Conservation (phyloP, 2,329 filamentous ascomycete genomes). For the Phaeosphaeria sp. region DNA sequence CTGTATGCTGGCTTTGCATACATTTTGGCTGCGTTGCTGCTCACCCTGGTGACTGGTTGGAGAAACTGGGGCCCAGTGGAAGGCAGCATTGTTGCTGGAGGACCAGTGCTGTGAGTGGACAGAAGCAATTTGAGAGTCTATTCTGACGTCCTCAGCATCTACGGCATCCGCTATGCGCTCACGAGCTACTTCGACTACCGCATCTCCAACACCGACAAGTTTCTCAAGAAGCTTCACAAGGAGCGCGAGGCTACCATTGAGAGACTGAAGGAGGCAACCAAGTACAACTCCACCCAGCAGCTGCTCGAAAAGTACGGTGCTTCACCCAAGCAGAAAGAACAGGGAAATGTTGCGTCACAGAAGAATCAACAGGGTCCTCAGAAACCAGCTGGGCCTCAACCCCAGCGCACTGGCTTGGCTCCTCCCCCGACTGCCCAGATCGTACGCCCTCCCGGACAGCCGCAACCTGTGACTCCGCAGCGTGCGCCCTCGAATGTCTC, state of each 20-base stretch:
- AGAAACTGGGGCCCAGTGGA: slow-evolving; percentile 77
- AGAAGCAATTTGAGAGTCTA: not conserved
- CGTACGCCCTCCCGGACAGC: slow-evolving; percentile 43
- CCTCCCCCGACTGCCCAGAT: slow-evolving; percentile 73
- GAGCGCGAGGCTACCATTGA: slow-evolving; percentile 89
- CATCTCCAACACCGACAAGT: slow-evolving; percentile 70
- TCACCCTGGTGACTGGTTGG: slow-evolving; percentile 84
- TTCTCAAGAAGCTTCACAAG: slow-evolving; percentile 76
- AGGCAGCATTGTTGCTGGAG: slow-evolving; percentile 78
- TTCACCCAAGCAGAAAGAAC: slow-evolving; percentile 56
- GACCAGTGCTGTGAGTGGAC: slow-evolving; percentile 72
- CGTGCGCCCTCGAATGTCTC: slow-evolving; percentile 17
- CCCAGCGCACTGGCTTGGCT: slow-evolving; percentile 59
- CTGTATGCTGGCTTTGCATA: slow-evolving; percentile 92
- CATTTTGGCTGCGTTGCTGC: slow-evolving; percentile 81
- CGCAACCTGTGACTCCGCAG: slow-evolving; percentile 40
- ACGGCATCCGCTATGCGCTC: slow-evolving; percentile 70
- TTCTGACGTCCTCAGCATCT: slow-evolving; percentile 69
- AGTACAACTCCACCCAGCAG: slow-evolving; percentile 93
- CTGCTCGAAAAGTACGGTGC: slow-evolving; percentile 91
- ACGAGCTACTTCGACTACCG: slow-evolving; percentile 81
- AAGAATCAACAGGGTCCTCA: slow-evolving; percentile 41
- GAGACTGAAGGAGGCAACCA: slow-evolving; percentile 92
- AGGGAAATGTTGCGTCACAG: slow-evolving; percentile 33
- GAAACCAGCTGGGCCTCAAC: slow-evolving; percentile 35